Conservation (phyloP, 2,329 filamentous ascomycete species). For the Cadophora luteo-olivacea region DNA sequence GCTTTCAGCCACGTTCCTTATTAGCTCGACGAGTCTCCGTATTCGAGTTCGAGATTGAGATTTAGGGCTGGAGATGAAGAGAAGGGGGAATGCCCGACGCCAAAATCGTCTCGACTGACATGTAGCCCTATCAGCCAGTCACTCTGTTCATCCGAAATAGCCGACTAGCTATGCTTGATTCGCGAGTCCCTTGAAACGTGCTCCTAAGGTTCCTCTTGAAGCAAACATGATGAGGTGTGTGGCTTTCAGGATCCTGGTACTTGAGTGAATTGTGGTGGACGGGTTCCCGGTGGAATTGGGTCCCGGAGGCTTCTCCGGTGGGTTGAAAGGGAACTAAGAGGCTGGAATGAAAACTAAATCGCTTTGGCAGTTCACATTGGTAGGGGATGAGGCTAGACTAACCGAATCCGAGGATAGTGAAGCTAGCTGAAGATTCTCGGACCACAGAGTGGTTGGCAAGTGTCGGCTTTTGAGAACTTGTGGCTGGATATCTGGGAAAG, state of each 20-base stretch:
- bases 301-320: neutral
- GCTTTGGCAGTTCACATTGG: too few species aligned
- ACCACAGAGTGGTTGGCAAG: too few species aligned
- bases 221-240: neutral
- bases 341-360: too few species aligned
- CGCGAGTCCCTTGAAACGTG: neutral
- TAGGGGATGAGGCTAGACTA: neutral
- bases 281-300: neutral
- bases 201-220: too few species aligned
- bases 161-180: neutral
- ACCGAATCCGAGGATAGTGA: too few species aligned
- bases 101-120: neutral
- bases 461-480: too few species aligned
- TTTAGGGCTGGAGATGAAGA: neutral
- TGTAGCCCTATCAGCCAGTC: neutral
- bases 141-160: neutral
- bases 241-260: too few species aligned
- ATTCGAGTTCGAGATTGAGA: neutral
- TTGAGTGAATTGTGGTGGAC: neutral
- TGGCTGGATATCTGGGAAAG: too few species aligned
- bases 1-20: neutral
- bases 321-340: neutral
- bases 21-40: neutral
- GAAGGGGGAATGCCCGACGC: neutral
- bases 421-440: too few species aligned